Evolutionary conservation across 2,329 filamentous ascomycete genomes (phyloP).

Genomic region (Helminthosporium solani): DNA sequence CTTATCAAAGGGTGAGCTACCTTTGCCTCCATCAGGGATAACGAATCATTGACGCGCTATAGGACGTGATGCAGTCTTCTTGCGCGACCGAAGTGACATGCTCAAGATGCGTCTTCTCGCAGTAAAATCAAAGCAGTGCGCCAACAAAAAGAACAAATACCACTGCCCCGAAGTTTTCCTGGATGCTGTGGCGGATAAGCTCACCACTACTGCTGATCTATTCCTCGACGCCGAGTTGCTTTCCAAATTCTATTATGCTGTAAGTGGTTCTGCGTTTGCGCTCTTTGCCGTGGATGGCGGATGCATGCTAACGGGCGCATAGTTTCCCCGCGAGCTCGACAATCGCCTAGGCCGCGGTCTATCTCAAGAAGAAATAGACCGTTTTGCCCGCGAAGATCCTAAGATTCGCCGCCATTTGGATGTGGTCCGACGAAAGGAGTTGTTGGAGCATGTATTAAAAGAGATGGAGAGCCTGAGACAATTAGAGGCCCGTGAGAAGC

Average conservation of each 20-base stretch:
- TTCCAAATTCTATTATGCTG: slow-evolving; percentile 93
- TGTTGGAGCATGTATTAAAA: slow-evolving; percentile 86
- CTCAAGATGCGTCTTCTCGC: slow-evolving; percentile 87
- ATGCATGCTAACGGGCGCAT: slow-evolving; percentile 1
- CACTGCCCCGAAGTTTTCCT: slow-evolving; percentile 96
- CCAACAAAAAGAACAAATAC: slow-evolving; percentile 83
- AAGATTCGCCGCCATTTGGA: slow-evolving; percentile 88
- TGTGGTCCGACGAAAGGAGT: slow-evolving; percentile 85
- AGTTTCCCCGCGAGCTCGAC: slow-evolving; percentile 89
- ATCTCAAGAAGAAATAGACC: slow-evolving; percentile 76
- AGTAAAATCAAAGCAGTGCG: slow-evolving; percentile 87
- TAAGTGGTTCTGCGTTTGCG: slow-evolving; percentile 19
- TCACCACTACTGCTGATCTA: slow-evolving; percentile 90
- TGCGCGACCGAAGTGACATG: slow-evolving; percentile 85
- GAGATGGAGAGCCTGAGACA: slow-evolving; percentile 93
- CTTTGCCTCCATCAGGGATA: background rate
- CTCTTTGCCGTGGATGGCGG: background rate
- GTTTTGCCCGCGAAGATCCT: slow-evolving; percentile 89
- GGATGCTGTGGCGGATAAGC: slow-evolving; percentile 93
- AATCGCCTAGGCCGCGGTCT: slow-evolving; percentile 79
- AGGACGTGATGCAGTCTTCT: slow-evolving; percentile 92
- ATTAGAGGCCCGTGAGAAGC: slow-evolving; percentile 72
- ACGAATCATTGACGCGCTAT: slow-evolving; percentile 12
- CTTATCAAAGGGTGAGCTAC: slow-evolving; percentile 70
- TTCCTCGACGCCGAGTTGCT: slow-evolving; percentile 97